Evolutionary conservation across 2,329 filamentous ascomycete species (phyloP), one percentile per base, ranked within the genome.

Genomic region (Pleomassaria siparia): DNA sequence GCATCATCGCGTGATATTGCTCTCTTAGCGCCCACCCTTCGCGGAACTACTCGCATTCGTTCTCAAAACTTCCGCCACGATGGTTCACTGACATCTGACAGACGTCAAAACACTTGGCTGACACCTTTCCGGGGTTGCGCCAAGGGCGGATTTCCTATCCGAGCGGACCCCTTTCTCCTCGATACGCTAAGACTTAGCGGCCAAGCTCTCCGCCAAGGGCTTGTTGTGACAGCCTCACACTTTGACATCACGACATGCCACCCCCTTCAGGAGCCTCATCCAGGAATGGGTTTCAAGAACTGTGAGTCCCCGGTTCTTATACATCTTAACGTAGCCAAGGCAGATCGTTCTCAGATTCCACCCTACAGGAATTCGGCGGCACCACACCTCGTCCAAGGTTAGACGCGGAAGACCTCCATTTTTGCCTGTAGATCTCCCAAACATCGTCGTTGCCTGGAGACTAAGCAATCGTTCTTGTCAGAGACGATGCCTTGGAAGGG

Each of bases 291-390:
- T 44, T 44, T 44, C 42, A 35, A 44, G 42, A 32, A 30, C 42
- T 20, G 4, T 44, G 30, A 18, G 20, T 22, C 35, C 35, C 35
- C 21, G 35, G 35, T 37, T 47, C 21, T 32, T 47, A 47, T 43
- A 43, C 45, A 39, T 40, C 22, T 47, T 43, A 47, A 26, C 26
- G 45, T 30, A 21, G 45, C 45, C 45, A 47, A 43, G 45, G 43
- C n/a, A 22, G 45, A 43, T 47, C 45, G 35, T 22, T 37, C 3
- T 37, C 35, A 12, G 20, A 15, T 26, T 25, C 20, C 32, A 22
- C 42, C 42, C 36, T 32, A 36, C 21, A 36, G 9, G 15, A 30
- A 25, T 11, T 22, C 18, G 20, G 20, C 12, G 11, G 35, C 20
- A 21, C 6, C 18, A 37, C 35, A 24, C 20, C n/a, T 37, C 35